Evolutionary conservation across 129 eudicot genomes (phyloP).

Genomic region (Flaveria sonorensis): DNA sequence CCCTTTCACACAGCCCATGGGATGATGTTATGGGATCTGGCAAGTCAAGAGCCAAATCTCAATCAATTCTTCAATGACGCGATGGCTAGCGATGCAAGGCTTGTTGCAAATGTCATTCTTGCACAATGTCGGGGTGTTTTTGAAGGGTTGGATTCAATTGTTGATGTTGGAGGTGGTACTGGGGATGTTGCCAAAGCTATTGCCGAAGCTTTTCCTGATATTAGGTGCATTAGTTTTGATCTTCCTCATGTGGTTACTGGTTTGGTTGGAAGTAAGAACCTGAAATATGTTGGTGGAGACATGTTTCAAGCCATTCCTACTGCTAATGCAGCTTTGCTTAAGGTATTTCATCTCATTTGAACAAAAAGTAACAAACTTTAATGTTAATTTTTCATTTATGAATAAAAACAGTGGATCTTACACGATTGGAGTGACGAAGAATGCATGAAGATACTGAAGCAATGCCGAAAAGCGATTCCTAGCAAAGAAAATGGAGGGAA

Average conservation of each 20-base stretch:
- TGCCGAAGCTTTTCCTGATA: constrained; percentile 18
- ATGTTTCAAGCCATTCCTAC: constrained; percentile 29
- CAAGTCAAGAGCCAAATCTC: constrained; percentile 6
- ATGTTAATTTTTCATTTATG: too few species aligned
- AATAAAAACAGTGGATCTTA: constrained; percentile 27
- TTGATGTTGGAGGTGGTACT: constrained; percentile 47
- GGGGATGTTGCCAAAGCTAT: constrained; percentile 31
- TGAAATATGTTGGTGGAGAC: constrained; percentile 27
- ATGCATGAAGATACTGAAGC: constrained; percentile 18
- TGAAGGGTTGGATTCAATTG: constrained; percentile 31
- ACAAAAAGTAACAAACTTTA: not conserved
- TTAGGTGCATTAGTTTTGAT: constrained; percentile 31
- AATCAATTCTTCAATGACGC: constrained; percentile 18
- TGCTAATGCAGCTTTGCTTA: constrained; percentile 22
- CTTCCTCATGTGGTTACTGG: constrained; percentile 37
- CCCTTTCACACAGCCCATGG: constrained; percentile 18
- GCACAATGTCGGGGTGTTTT: constrained; percentile 8
- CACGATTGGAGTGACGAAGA: constrained; percentile 29
- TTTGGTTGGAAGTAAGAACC: constrained; percentile 25
- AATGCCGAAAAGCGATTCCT: constrained; percentile 17
- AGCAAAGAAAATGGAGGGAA: constrained; percentile 26
- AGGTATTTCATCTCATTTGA: not conserved
- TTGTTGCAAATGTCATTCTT: constrained; percentile 22
- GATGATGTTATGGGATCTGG: constrained; percentile 8
- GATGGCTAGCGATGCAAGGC: constrained; percentile 30